Evolutionary conservation across 1,139 yeast species (phyloP).

Genomic region (Nakaseomyces nivariensis): DNA sequence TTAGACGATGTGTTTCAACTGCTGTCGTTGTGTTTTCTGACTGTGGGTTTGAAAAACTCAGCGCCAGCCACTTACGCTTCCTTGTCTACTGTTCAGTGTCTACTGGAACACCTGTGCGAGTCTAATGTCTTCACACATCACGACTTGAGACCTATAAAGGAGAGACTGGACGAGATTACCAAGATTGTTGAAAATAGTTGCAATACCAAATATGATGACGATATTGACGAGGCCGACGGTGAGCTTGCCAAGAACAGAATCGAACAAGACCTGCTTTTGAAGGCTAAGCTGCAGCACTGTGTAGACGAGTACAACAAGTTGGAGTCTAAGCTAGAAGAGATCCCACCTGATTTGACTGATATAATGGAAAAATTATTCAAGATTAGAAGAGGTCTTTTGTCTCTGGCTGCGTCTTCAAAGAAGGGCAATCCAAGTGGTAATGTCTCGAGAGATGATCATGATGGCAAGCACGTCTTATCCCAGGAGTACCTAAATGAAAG

Average conservation of each 20-base stretch:
- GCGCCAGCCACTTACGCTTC: conserved; percentile 95
- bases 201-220: conserved; percentile 33
- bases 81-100: conserved; percentile 69
- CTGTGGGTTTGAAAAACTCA: conserved; percentile 80
- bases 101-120: conserved; percentile 72
- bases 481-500: conserved; percentile 19
- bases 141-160: conserved; percentile 68
- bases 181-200: conserved; percentile 42
- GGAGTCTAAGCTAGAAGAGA: conserved; percentile 43
- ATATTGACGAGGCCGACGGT: conserved; percentile 24
- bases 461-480: conserved; percentile 12
- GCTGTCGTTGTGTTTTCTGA: conserved; percentile 71
- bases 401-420: conserved; percentile 36
- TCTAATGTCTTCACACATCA: conserved; percentile 73
- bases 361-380: conserved; percentile 44
- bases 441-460: conserved; percentile 26
- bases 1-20: conserved; percentile 85
- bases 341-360: conserved; percentile 45
- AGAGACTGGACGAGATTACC: conserved; percentile 58
- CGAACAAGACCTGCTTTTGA: conserved; percentile 49
- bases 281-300: conserved; percentile 52
- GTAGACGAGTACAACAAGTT: conserved; percentile 43
- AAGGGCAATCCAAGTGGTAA: conserved; percentile 5
- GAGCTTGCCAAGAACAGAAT: conserved; percentile 31
- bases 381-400: conserved; percentile 44